phyloP scores from a whole-genome alignment of 352 stramenopile species.

The Globisporangium canariense region DNA sequence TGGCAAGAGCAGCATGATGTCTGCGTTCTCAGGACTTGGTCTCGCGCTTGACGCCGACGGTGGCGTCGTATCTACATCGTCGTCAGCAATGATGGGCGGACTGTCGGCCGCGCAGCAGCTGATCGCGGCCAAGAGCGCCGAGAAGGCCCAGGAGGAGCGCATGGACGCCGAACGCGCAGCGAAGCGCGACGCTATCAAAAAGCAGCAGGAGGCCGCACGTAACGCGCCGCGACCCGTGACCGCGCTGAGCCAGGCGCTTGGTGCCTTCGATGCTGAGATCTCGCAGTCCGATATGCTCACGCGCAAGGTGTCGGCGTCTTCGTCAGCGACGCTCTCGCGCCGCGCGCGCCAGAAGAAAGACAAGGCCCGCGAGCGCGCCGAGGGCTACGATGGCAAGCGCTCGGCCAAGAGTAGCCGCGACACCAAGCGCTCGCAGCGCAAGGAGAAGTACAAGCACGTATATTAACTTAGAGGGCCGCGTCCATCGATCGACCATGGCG shows the following conservation, averaged over 20 bases:
- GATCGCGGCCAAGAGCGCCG: conserved; percentile 41
- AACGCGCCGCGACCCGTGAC: conserved; percentile 29
- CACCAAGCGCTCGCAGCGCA: conserved; percentile 44
- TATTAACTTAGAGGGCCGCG: conserved; percentile 18
- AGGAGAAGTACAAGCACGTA: conserved; percentile 63
- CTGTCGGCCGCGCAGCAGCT: conserved; percentile 46
- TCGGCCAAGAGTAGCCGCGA: conserved; percentile 28
- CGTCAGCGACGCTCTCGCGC: conserved; percentile 28
- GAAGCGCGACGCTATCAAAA: conserved; percentile 23
- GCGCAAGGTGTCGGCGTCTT: conserved; percentile 20
- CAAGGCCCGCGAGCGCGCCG: conserved; percentile 25
- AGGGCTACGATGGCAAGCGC: conserved; percentile 24
- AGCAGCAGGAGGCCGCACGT: conserved; percentile 26
- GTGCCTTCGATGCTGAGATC: conserved; percentile 54
- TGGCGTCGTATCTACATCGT: conserved; percentile 13
- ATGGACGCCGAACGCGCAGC: conserved; percentile 20
- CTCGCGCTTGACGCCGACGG: conserved; percentile 37
- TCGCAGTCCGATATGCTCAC: conserved; percentile 31
- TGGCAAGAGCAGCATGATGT: conserved; percentile 34
- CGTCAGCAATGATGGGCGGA: not conserved
- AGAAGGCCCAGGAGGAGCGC: conserved; percentile 32
- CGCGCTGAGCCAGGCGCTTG: conserved; percentile 59
- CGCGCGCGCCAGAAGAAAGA: conserved; percentile 49
- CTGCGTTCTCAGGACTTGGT: conserved; percentile 52
- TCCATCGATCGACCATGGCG: not conserved